phyloP scores from a whole-genome alignment of 805 yeast species.

The Hanseniaspora taiwanica region DNA sequence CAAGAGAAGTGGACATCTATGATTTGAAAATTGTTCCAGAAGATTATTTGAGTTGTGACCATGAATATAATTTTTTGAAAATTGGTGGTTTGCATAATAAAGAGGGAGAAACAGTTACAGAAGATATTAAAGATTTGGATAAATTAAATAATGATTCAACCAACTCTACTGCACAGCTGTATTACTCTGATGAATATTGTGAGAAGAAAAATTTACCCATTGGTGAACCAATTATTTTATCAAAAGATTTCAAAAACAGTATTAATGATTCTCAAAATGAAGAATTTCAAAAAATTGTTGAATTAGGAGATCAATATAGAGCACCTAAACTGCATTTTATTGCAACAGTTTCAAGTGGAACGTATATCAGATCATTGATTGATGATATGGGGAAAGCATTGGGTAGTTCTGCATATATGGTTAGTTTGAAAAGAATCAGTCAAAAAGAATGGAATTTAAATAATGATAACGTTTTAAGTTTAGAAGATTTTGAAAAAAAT shows the following conservation, averaged over 20 bases:
- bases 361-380: conserved; percentile 79
- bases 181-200: conserved; percentile 44
- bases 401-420: conserved; percentile 81
- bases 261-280: conserved; percentile 17
- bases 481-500: conserved; percentile 50
- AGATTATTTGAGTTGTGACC: conserved; percentile 32
- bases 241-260: conserved; percentile 23
- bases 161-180: conserved; percentile 22
- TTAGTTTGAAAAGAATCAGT: conserved; percentile 50
- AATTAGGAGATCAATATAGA: conserved; percentile 29
- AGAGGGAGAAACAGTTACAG: conserved; percentile 16
- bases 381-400: conserved; percentile 81
- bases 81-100: too few species aligned
- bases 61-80: conserved; percentile 36
- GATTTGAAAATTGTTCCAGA: conserved; percentile 35
- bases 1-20: conserved; percentile 54
- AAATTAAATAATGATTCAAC: neutral
- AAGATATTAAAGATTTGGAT: conserved; percentile 14
- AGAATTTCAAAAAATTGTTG: conserved; percentile 15
- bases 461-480: conserved; percentile 48
- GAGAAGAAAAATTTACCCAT: conserved; percentile 30
- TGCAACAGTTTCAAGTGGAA: conserved; percentile 83
- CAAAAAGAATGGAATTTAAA: conserved; percentile 82
- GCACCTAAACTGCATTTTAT: conserved; percentile 57
- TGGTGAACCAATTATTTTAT: conserved; percentile 26